Percentiles rank a stretch among this genome's conserved stretches.
Conservation (phyloP, 441 rosid species). For the Adansonia grandidieri region DNA sequence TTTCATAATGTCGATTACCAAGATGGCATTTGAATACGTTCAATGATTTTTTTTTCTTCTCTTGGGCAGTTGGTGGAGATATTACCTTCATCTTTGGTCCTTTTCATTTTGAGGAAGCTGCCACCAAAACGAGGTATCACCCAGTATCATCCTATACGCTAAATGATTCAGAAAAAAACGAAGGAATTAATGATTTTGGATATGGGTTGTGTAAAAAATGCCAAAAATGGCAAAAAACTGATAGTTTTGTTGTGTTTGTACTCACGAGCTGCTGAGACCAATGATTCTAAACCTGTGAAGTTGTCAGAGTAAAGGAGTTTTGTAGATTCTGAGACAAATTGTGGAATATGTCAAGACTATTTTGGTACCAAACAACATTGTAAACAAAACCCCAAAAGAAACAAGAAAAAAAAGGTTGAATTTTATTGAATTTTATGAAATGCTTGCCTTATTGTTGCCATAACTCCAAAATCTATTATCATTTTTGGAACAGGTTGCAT, state of each 20-base stretch:
- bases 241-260: slow-evolving; percentile 16
- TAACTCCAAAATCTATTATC: not conserved
- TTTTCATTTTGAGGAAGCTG: slow-evolving; percentile 83
- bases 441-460: not conserved
- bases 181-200: slow-evolving; percentile 15
- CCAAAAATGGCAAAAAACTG: slow-evolving; percentile 19
- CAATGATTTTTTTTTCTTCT: not conserved
- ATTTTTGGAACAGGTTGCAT: not conserved
- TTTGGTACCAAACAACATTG: slow-evolving; percentile 17
- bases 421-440: not conserved
- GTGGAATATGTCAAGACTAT: not conserved
- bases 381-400: not conserved
- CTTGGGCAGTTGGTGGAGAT: slow-evolving; percentile 80
- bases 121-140: slow-evolving; percentile 84
- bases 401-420: not conserved
- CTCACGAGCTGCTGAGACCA: slow-evolving; percentile 9
- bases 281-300: not conserved
- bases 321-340: slow-evolving; percentile 2
- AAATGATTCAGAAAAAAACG: slow-evolving; percentile 22
- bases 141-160: slow-evolving; percentile 81
- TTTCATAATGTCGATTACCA: not conserved
- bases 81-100: slow-evolving; percentile 80
- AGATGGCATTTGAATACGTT: not conserved
- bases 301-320: not conserved
- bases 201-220: slow-evolving; percentile 5